Conservation (phyloP, 2,329 filamentous ascomycete genomes). For the Sclerotiophoma versabilis region DNA sequence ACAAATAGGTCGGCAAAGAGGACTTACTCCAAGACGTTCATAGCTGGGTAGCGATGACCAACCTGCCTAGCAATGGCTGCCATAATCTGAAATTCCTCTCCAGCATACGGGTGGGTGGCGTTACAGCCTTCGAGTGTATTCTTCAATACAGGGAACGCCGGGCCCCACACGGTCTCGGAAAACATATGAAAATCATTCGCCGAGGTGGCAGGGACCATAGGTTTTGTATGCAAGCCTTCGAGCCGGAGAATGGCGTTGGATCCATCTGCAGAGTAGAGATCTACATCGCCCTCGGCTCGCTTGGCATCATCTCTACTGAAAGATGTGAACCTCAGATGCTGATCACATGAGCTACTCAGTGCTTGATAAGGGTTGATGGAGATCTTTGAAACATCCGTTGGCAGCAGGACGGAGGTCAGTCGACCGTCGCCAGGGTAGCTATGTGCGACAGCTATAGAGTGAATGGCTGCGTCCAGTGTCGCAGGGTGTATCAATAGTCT, state of each 20-base stretch:
- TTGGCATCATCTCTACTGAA: background rate
- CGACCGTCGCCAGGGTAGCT: conserved; percentile 39
- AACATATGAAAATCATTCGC: conserved; percentile 14
- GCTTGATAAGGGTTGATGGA: background rate
- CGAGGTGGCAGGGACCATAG: background rate
- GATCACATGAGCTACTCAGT: conserved; percentile 8
- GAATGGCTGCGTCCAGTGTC: conserved; percentile 41
- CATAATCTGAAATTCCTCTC: background rate
- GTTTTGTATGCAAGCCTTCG: conserved; percentile 11
- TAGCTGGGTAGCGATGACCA: conserved; percentile 1
- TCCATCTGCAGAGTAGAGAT: background rate
- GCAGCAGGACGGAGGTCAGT: conserved; percentile 15
- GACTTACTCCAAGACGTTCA: conserved; percentile 5
- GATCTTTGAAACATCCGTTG: conserved; percentile 10
- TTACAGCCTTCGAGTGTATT: background rate
- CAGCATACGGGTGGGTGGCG: background rate
- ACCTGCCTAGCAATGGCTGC: background rate
- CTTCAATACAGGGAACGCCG: background rate
- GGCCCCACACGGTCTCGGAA: conserved; percentile 19
- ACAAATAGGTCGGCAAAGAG: too few species aligned
- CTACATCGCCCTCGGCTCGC: background rate
- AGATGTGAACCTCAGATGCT: background rate
- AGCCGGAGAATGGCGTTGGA: conserved; percentile 1
- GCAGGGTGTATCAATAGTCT: conserved; percentile 33
- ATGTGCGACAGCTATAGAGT: conserved; percentile 39